Evolutionary conservation across 371 early-diverging fungal genomes (phyloP), one percentile per base, ranked within the genome.

Genomic region (Amoeboaphelidium protococcarum): DNA sequence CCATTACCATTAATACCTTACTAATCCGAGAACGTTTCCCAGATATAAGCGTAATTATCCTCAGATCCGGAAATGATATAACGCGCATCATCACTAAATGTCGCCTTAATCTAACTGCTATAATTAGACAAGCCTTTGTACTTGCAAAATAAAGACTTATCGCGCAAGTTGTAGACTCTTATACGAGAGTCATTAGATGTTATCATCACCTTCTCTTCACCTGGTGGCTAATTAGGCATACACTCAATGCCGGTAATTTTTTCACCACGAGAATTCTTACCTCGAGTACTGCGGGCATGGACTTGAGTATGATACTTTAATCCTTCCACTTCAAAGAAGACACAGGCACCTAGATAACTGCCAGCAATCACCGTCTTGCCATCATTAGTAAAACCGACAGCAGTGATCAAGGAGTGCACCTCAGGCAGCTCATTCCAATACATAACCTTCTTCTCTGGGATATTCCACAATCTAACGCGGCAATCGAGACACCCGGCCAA

Each of bases 51-150:
- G 25, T 68, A 59, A 22, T 67, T 56, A 54, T 82, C 78, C 52
- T 89, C 87, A 4, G 81, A 80, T 3, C 83, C 84, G 50, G 72
- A 73, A 23, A 85, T 65, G 13, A 86, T 72, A 50, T 67, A 82
- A 26, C 66, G 54, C 1, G 80, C 84, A 58, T 78, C 76, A 48
- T 72, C 69, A 60, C 73, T 80, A 45, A 74, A 74, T 0, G 74
- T 61, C 10, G 85, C 86, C 47, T 64, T 62, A 25, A 80, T 71
- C 56, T 80, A 77, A 51, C 70, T 65, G 12, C 62, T 58, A 13
- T 62, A 53, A 25, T 79, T 77, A 26, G 74, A 73, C 0, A 71
- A 57, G 3, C 90, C 88, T 52, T 74, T 74, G 54, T 73, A 86
- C 56, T 78, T 76, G 45, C 72, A 65, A 16, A 71, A 62, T 21